Percentiles rank a stretch among this genome's conserved stretches.
Evolutionary conservation across 345 rosid species (phyloP).

Genomic region (Bretschneidera sinensis): DNA sequence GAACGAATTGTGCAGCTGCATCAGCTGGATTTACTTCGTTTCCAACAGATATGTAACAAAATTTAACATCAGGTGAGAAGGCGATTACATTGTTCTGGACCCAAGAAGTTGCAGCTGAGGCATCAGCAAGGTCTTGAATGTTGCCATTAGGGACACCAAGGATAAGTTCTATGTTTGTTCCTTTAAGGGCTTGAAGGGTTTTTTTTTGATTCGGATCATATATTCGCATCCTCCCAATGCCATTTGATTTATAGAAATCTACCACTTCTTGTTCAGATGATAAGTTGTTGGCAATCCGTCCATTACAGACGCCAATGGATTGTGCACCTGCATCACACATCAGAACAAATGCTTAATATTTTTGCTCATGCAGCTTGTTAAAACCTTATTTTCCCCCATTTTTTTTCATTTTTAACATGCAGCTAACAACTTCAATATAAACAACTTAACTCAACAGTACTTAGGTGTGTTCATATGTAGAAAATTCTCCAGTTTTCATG

Average conservation of each 20-base stretch:
- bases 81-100: background rate
- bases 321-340: background rate
- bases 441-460: too few relatives aligned
- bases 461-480: too few relatives aligned
- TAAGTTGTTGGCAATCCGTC: background rate
- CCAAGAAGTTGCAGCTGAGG: background rate
- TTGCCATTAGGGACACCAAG: background rate
- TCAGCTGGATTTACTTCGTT: background rate
- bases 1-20: background rate
- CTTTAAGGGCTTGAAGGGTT: background rate
- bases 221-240: background rate
- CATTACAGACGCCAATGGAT: background rate
- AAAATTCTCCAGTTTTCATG: too few relatives aligned
- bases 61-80: background rate
- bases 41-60: background rate
- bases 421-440: too few relatives aligned
- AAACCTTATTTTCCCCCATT: background rate
- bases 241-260: background rate
- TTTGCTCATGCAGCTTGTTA: too few relatives aligned
- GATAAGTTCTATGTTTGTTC: background rate
- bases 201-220: background rate
- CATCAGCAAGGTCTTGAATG: background rate
- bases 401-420: too few relatives aligned
- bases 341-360: background rate
- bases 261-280: background rate